Base-by-base conservation (phyloP, 2,329 filamentous ascomycete genomes). In the Phoma sp. region DNA sequence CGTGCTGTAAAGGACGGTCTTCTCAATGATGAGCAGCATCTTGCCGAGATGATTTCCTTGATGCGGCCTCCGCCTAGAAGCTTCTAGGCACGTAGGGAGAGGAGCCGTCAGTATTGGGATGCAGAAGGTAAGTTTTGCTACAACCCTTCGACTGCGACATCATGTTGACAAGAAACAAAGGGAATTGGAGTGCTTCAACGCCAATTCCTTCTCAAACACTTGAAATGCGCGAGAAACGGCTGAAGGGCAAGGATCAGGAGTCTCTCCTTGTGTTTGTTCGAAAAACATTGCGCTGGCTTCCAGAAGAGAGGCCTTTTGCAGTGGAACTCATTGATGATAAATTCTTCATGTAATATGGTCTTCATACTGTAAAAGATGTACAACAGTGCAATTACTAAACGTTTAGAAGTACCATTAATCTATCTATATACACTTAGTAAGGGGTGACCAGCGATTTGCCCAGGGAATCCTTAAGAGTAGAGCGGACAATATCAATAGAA, bases 21-120 rank as follows among this genome's bases (percentile, higher is more conserved):
- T 30, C 39, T 42, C 17, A 42, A 42, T 9, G 39, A 42, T 23
- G 39, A 42, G 26, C 39, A 42, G 17, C 39, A 42, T 42, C 25
- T 42, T 20, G 39, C 39, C 26, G 26, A 42, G 15, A 32, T 42
- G 26, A 17, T 42, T 32, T 42, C 39, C 15, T 15, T 42, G 3
- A 32, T 42, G 15, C 26, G 39, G n/a, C 39, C 26, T 32, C 39
- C 39, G 3, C 29, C 39, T 15, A 42, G 28, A 32, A 33, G 15
- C 29, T 42, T 42, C 10, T 14, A 32, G 6, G 15, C 21, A 15
- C 39, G 15, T 4, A 30, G 25, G 17, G n/a, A 21, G 18, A 21
- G 5, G 5, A 37, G 17, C 18, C 5, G 33, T 7, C 33, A 21
- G 33, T 21, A 37, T 18, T 37, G 17, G 33, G 33, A 37, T 21